Evolutionary conservation across 768 basidiomycete genomes (phyloP).

Genomic region (Suillus luteus): DNA sequence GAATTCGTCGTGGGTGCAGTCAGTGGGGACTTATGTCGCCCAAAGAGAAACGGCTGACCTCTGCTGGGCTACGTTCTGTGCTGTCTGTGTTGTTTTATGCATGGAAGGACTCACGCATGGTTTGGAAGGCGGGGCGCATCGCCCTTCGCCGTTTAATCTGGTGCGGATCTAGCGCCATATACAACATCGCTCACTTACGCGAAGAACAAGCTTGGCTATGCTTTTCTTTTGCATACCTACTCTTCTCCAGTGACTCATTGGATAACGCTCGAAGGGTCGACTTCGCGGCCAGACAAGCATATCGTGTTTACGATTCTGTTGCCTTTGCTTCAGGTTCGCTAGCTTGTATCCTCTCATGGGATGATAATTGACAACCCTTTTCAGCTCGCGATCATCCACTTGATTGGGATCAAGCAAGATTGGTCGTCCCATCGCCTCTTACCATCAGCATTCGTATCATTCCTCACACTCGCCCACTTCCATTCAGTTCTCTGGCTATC

Average conservation of each 20-base stretch:
- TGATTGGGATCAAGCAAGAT: constrained; percentile 61
- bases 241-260: constrained; percentile 62
- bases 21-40: constrained; percentile 47
- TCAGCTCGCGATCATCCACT: constrained; percentile 65
- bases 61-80: constrained; percentile 74
- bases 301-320: constrained; percentile 71
- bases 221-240: constrained; percentile 75
- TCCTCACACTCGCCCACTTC: constrained; percentile 66
- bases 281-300: constrained; percentile 72
- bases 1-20: constrained; percentile 32
- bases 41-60: constrained; percentile 58
- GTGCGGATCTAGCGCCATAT: constrained; percentile 43
- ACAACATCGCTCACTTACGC: constrained; percentile 16
- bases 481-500: constrained; percentile 58
- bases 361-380: constrained; percentile 6
- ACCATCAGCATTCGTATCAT: constrained; percentile 64
- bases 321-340: constrained; percentile 68
- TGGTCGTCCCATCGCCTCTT: constrained; percentile 70
- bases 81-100: constrained; percentile 65
- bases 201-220: constrained; percentile 63
- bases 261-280: constrained; percentile 41
- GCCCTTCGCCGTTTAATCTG: constrained; percentile 69
- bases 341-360: constrained; percentile 5
- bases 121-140: constrained; percentile 60
- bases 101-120: constrained; percentile 69